Conservation (phyloP, 306 rosid species). For the Sesbania bispinosa region DNA sequence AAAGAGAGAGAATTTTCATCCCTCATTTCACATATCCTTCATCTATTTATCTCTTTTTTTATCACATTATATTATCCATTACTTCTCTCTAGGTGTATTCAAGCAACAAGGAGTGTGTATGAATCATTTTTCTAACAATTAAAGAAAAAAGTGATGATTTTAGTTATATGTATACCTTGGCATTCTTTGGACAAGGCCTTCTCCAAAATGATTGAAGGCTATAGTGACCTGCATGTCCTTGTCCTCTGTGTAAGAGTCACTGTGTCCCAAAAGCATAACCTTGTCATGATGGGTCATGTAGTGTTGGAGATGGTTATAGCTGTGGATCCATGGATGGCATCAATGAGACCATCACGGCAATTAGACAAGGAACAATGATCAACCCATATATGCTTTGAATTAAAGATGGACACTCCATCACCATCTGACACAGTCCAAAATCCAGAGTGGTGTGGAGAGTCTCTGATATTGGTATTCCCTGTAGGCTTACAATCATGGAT, state of each 20-base stretch:
- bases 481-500: conserved; percentile 80
- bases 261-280: conserved; percentile 91
- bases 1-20: too few relatives aligned
- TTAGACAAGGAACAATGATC: conserved; percentile 82
- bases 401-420: conserved; percentile 69
- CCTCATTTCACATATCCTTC: too few relatives aligned
- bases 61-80: too few relatives aligned
- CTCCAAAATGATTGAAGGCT: conserved; percentile 92
- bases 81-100: too few relatives aligned
- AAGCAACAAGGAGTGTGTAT: too few relatives aligned
- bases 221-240: conserved; percentile 74
- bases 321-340: conserved; percentile 82
- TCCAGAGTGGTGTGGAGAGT: conserved; percentile 72
- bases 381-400: conserved; percentile 62
- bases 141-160: not conserved
- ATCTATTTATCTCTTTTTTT: too few relatives aligned
- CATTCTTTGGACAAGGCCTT: conserved; percentile 94
- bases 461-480: conserved; percentile 53
- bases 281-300: conserved; percentile 93
- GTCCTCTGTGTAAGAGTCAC: conserved; percentile 69
- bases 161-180: conserved; percentile 55
- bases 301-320: conserved; percentile 78
- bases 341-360: conserved; percentile 81
- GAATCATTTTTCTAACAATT: too few relatives aligned
- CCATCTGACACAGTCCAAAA: conserved; percentile 80